Evolutionary conservation across 164 flowering plant genomes (phyloP).

Genomic region (Stephania japonica): DNA sequence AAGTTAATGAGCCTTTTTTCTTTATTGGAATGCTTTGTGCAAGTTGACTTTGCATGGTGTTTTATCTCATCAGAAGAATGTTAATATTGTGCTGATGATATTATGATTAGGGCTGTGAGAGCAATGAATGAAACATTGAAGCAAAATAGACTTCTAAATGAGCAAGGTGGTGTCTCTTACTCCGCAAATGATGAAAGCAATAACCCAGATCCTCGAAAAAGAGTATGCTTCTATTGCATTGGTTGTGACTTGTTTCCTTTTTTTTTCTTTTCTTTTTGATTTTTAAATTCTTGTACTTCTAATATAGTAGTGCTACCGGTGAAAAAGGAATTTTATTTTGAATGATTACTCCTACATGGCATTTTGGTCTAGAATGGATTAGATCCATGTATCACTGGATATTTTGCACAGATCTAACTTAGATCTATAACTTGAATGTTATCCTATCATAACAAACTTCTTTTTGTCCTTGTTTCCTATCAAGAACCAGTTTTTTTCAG

Average conservation of each 20-base stretch:
- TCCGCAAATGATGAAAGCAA: constrained; percentile 30
- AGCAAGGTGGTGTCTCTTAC: constrained; percentile 38
- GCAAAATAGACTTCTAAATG: constrained; percentile 70
- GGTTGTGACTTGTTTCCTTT: background rate
- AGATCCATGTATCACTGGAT: no score
- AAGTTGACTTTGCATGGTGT: background rate
- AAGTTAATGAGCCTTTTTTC: no score
- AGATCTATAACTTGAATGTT: no score
- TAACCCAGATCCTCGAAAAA: constrained; percentile 33
- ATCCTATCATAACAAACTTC: no score
- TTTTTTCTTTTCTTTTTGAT: no score
- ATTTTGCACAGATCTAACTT: no score
- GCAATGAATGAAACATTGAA: constrained; percentile 92
- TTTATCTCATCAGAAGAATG: background rate
- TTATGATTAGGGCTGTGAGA: constrained; percentile 73
- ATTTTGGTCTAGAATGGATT: no score
- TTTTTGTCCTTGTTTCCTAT: no score
- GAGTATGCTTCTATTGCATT: constrained; percentile 39
- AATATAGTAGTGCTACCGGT: no score
- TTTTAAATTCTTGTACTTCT: background rate
- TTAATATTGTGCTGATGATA: background rate
- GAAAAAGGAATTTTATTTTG: no score
- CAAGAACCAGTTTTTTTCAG: no score
- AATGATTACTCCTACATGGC: no score
- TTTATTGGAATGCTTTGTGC: background rate